Conservation (phyloP, 192 early-diverging fungal species). For the Lunasporangiospora selenospora region DNA sequence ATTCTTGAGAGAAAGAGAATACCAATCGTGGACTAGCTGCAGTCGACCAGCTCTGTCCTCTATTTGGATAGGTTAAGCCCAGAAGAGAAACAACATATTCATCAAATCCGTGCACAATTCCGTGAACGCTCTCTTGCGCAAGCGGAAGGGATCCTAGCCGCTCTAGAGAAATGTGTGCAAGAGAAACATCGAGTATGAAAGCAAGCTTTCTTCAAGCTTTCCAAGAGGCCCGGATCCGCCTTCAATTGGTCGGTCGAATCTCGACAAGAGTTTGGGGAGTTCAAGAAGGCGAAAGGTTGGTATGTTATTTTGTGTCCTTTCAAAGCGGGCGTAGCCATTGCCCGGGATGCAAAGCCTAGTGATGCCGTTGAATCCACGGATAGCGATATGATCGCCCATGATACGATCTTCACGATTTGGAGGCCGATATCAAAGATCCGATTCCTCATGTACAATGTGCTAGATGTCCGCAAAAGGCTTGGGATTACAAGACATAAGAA, state of each 20-base stretch:
- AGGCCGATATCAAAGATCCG: neutral
- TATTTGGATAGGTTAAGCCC: conserved; percentile 6
- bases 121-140: neutral
- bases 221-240: neutral
- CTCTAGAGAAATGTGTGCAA: neutral
- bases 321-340: conserved; percentile 1
- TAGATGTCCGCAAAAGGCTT: neutral
- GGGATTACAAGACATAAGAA: neutral
- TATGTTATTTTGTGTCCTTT: neutral
- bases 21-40: too few species aligned
- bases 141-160: neutral
- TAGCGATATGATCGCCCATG: conserved; percentile 11
- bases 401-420: conserved; percentile 2
- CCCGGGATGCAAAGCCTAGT: neutral
- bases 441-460: neutral
- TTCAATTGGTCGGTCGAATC: conserved; percentile 1
- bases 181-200: neutral
- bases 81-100: conserved; percentile 3
- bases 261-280: neutral
- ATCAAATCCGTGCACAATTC: too few species aligned
- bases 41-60: conserved; percentile 8
- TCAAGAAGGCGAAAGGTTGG: neutral
- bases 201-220: neutral
- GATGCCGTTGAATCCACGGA: conserved; percentile 4
- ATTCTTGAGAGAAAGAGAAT: too few species aligned